phyloP scores from a whole-genome alignment of 176 grass and related monocot species.

The Puccinellia tenuiflora region DNA sequence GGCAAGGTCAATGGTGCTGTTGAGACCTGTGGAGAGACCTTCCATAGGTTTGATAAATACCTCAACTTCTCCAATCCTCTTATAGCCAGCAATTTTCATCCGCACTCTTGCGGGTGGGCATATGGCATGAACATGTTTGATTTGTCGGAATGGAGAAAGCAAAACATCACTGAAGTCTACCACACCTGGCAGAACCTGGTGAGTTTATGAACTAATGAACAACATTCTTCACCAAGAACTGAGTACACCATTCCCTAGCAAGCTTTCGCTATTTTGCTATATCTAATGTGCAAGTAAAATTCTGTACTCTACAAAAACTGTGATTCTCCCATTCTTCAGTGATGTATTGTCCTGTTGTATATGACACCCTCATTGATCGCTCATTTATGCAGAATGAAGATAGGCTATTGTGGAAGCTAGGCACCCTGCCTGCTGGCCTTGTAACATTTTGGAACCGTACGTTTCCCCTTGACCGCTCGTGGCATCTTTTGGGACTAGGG shows the following conservation, averaged over 20 bases:
- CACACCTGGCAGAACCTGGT: conserved; percentile 87
- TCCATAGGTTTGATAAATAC: conserved; percentile 85
- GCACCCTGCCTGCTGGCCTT: conserved; percentile 73
- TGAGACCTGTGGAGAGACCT: conserved; percentile 76
- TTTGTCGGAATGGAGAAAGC: conserved; percentile 89
- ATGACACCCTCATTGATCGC: no score
- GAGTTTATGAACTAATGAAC: conserved; percentile 26
- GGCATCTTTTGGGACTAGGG: conserved; percentile 82
- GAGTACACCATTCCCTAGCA: background rate
- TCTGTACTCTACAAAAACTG: no score
- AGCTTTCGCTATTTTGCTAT: background rate
- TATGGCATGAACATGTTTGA: conserved; percentile 98
- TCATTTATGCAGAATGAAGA: conserved; percentile 57
- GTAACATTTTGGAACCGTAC: conserved; percentile 89
- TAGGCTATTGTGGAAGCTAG: conserved; percentile 80
- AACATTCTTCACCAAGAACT: background rate
- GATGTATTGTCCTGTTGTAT: conserved; percentile 3
- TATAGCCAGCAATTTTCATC: conserved; percentile 78
- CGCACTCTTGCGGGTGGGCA: conserved; percentile 71
- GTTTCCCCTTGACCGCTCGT: conserved; percentile 50
- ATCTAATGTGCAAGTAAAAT: no score
- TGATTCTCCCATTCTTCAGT: background rate
- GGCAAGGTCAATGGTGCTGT: conserved; percentile 89
- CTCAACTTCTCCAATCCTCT: conserved; percentile 93
- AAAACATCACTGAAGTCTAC: conserved; percentile 80